These are phyloP conservation scores for Pelargonium australe DNA, from an alignment of 441 rosid genomes.

Conservation along the genomic window DNA sequence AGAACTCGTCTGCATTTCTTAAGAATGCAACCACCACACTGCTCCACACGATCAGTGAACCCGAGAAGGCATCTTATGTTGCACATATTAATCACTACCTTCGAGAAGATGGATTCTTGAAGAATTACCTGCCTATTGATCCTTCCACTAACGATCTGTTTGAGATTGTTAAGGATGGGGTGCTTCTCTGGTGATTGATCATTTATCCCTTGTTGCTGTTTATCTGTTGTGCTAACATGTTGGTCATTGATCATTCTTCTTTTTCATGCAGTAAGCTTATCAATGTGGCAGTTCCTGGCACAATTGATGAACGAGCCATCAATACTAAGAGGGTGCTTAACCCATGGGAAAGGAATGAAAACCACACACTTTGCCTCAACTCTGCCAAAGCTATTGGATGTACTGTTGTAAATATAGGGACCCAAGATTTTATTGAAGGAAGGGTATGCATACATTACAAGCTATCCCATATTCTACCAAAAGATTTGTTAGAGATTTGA, in stretches of 20 bases:
- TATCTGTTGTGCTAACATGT: conserved; percentile 5
- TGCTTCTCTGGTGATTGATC: conserved; percentile 73
- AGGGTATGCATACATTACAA: conserved; percentile 50
- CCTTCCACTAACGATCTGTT: conserved; percentile 71
- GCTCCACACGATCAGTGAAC: conserved; percentile 77
- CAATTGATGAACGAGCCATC: conserved; percentile 94
- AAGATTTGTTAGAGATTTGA: background rate
- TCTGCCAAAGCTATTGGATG: conserved; percentile 99
- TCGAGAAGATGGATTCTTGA: conserved; percentile 82
- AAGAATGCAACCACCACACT: conserved; percentile 84
- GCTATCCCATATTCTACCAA: conserved; percentile 2
- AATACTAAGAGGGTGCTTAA: conserved; percentile 75
- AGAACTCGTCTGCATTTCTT: conserved; percentile 71
- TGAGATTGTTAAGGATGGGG: conserved; percentile 89
- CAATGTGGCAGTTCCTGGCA: conserved; percentile 96
- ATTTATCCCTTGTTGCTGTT: background rate
- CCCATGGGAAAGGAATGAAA: conserved; percentile 99
- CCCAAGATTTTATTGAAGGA: conserved; percentile 89
- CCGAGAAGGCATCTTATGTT: conserved; percentile 93
- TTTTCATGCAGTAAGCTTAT: conserved; percentile 79
- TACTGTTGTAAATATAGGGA: conserved; percentile 95
- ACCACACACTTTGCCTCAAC: conserved; percentile 93
- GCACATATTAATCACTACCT: conserved; percentile 75
- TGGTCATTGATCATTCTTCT: conserved; percentile 18
- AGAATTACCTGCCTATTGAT: conserved; percentile 72